Conservation (phyloP, 768 basidiomycete genomes). For the Rhodosporidiobolus odoratus region DNA sequence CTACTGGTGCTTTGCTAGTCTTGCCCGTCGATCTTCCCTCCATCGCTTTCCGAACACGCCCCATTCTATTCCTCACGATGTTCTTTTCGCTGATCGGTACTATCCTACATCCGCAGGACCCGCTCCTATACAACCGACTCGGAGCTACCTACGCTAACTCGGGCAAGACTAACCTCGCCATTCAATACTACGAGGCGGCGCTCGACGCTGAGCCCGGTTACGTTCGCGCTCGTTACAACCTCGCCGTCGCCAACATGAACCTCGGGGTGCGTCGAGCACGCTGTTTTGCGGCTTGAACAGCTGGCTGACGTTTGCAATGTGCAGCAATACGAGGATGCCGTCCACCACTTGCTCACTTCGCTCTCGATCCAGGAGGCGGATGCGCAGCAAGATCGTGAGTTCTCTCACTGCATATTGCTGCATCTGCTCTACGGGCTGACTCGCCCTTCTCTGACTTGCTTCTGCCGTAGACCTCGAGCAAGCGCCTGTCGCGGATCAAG, state of each 20-base stretch:
- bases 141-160: constrained; percentile 87
- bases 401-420: too few relatives aligned
- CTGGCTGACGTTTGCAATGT: neutral
- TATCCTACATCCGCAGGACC: constrained; percentile 58
- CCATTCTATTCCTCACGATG: neutral
- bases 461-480: constrained; percentile 18
- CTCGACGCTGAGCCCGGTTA: constrained; percentile 82
- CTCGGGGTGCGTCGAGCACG: constrained; percentile 15
- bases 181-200: constrained; percentile 78
- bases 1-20: neutral
- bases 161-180: constrained; percentile 69
- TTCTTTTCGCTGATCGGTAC: neutral
- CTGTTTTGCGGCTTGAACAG: neutral
- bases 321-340: constrained; percentile 73
- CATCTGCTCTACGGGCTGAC: neutral
- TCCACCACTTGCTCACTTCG: constrained; percentile 63
- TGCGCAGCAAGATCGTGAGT: constrained; percentile 50
- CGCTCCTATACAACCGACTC: constrained; percentile 84
- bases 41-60: neutral
- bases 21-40: neutral
- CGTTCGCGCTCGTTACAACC: constrained; percentile 61
- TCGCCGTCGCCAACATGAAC: constrained; percentile 38
- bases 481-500: constrained; percentile 52
- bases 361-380: constrained; percentile 83
- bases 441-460: too few relatives aligned